These are phyloP conservation scores for Circinella minor DNA, from an alignment of 371 early-diverging fungal species.

Conservation along the genomic window DNA sequence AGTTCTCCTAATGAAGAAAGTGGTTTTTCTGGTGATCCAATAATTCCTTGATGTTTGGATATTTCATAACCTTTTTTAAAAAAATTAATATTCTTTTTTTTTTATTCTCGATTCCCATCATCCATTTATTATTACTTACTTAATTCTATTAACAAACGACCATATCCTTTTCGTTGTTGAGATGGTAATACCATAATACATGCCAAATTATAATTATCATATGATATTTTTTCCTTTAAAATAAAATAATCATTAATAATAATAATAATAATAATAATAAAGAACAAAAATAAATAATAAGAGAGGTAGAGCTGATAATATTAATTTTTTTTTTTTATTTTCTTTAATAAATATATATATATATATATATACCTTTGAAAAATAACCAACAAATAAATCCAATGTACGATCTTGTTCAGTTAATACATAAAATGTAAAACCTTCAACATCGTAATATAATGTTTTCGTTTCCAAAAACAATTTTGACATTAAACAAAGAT, in stretches of 20 bases:
- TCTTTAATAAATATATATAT: no score
- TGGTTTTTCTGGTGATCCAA: conserved; percentile 92
- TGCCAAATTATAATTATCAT: conserved; percentile 85
- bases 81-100: no score
- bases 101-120: no score
- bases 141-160: conserved; percentile 86
- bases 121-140: conserved; percentile 47
- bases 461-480: conserved; percentile 98
- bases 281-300: no score
- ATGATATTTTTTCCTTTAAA: conserved; percentile 68
- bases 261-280: not conserved
- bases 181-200: conserved; percentile 88
- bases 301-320: no score
- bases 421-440: conserved; percentile 96
- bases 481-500: conserved; percentile 93
- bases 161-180: conserved; percentile 88
- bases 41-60: conserved; percentile 84
- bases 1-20: conserved; percentile 75
- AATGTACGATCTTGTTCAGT: conserved; percentile 63
- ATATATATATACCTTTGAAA: conserved; percentile 61
- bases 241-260: not conserved
- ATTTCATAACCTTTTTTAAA: conserved; percentile 87
- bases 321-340: no score
- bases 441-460: conserved; percentile 97
- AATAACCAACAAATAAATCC: conserved; percentile 69